phyloP scores from a whole-genome alignment of 139 green algal species.

The Edaphochlamys debaryana region DNA sequence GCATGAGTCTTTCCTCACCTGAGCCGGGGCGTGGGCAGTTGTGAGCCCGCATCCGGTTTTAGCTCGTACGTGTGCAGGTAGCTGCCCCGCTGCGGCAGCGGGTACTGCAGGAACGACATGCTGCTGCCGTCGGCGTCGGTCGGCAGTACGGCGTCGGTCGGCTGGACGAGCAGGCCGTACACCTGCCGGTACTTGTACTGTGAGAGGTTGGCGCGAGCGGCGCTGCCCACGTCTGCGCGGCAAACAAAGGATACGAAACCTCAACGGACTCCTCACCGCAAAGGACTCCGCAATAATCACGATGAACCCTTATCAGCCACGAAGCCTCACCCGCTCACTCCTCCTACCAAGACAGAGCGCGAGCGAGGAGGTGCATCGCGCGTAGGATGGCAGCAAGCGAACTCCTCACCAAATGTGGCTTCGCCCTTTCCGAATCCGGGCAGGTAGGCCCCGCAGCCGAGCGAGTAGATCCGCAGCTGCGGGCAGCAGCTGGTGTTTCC shows the following conservation, averaged over 20 bases:
- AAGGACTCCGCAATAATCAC: no score
- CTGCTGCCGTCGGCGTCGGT: neutral
- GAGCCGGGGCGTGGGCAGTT: neutral
- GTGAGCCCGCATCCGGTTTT: neutral
- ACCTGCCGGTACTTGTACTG: constrained; percentile 14
- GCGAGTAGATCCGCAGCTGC: constrained; percentile 5
- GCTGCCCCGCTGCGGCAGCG: constrained; percentile 6
- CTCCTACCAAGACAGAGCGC: no score
- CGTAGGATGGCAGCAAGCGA: no score
- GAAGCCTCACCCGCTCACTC: no score
- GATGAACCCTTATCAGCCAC: no score
- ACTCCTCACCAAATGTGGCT: constrained; percentile 14
- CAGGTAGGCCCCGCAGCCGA: constrained; percentile 5
- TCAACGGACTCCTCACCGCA: neutral
- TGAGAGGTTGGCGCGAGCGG: neutral
- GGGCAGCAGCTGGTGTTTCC: neutral
- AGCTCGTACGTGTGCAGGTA: constrained; percentile 26
- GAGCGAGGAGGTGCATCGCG: no score
- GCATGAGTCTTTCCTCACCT: no score
- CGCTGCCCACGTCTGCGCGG: constrained; percentile 4
- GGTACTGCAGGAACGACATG: constrained; percentile 17
- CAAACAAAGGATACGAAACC: neutral
- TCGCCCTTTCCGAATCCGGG: neutral
- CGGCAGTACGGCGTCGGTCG: neutral
- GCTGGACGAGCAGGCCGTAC: neutral